Base-by-base conservation (phyloP, 2,329 filamentous ascomycete genomes). In the Apiospora saccharicola region DNA sequence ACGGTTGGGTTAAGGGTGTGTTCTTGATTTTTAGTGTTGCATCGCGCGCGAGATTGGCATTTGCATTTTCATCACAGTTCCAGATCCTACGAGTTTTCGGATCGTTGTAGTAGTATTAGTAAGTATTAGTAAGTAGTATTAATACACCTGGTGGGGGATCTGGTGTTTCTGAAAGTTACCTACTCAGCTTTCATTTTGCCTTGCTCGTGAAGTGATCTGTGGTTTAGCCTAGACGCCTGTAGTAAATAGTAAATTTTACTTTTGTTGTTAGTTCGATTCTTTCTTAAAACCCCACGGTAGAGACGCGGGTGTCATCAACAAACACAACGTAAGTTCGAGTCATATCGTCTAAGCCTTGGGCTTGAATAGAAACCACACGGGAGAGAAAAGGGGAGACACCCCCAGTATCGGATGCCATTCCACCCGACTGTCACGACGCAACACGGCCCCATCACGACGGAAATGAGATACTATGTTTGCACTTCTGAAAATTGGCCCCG, bases 21-120 rank as follows among this genome's bases (percentile, higher is more conserved):
- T 64, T 41, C 4, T 19, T 41, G 57, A 64, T 41, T n/a, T 51
- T 13, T n/a, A 64, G 4, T 64, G 22, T 64, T 64, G 57, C 57
- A 64, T 64, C 57, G 57, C 57, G 53, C 53, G 57, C 53, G 34
- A 64, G 57, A 64, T 64, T 64, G 57, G 57, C 57, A 64, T 64
- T 64, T 64, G 57, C 57, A 64, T 64, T 64, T 64, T n/a, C 57
- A 64, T 41, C 19, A 41, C 19, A 34, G 26, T 57, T 57, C 53
- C 53, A n/a, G 53, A 30, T 61, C 30, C 53, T 13, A 37, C 30
- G 53, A 61, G 53, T 14, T n/a, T 37, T 12, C 34, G 24, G 57
- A 64, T 41, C 34, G 34, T 64, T 64, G 57, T 41, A 64, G 57
- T n/a, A 51, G 44, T 5, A 46, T 13, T 19, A 41, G 44, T 46